These are phyloP conservation scores for Ramichloridium luteum DNA, from an alignment of 2,329 filamentous ascomycete species.

Conservation along the genomic window DNA sequence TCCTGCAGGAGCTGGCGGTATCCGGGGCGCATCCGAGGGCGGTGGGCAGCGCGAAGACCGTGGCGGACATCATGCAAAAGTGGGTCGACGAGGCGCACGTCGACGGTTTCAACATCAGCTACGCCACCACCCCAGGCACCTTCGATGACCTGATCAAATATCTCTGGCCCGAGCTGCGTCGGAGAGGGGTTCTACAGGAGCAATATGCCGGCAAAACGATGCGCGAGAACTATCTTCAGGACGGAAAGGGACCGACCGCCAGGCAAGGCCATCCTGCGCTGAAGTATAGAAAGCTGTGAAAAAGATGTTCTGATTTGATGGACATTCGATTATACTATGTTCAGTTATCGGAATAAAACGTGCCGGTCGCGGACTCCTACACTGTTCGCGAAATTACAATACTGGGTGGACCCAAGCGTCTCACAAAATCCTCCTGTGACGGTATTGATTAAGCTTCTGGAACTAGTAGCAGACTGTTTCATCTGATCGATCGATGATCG, in stretches of 20 bases:
- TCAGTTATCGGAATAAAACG: too few relatives aligned
- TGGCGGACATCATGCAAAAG: slow-evolving; percentile 35
- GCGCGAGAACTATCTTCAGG: slow-evolving; percentile 20
- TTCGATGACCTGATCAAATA: slow-evolving; percentile 28
- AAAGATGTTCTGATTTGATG: background rate
- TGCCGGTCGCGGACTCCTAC: too few relatives aligned
- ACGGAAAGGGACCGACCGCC: slow-evolving; percentile 16
- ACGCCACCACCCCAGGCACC: slow-evolving; percentile 33
- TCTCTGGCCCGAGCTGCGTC: slow-evolving; percentile 27
- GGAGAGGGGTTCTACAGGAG: slow-evolving; percentile 24
- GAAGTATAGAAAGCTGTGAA: slow-evolving; percentile 9
- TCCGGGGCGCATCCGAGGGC: slow-evolving; percentile 29
- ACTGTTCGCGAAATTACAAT: too few relatives aligned
- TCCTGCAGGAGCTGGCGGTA: slow-evolving; percentile 33
- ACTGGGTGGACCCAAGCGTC: too few relatives aligned
- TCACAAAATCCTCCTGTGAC: too few relatives aligned
- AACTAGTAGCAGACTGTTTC: too few relatives aligned
- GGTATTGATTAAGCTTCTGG: too few relatives aligned
- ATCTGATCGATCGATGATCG: too few relatives aligned
- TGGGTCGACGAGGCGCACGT: slow-evolving; percentile 35
- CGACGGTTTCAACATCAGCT: slow-evolving; percentile 32
- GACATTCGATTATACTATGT: too few relatives aligned
- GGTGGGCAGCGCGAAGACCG: slow-evolving; percentile 30
- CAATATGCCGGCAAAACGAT: slow-evolving; percentile 17
- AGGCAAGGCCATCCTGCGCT: slow-evolving; percentile 18